Evolutionary conservation across 2,329 filamentous ascomycete genomes (phyloP).

Genomic region (Sclerotiophoma versabilis): DNA sequence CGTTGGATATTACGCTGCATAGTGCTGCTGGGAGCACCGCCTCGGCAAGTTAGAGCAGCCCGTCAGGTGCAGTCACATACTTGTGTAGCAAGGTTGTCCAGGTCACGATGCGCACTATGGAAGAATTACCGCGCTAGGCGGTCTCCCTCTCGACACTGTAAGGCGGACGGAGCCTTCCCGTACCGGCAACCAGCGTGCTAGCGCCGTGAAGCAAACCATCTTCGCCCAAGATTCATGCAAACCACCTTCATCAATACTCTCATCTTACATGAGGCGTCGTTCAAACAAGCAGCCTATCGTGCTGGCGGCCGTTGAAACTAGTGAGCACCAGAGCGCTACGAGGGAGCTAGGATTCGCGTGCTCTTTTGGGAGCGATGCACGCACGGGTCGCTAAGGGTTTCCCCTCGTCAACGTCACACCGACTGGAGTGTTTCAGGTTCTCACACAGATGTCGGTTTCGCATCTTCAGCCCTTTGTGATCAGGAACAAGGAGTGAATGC

Average conservation of each 20-base stretch:
- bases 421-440: slow-evolving; percentile 19
- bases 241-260: neutral
- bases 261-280: slow-evolving; percentile 7
- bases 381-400: slow-evolving; percentile 9
- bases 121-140: too few relatives aligned
- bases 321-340: neutral
- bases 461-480: neutral
- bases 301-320: slow-evolving; percentile 8
- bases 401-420: slow-evolving; percentile 11
- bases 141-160: too few relatives aligned
- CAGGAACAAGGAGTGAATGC: neutral
- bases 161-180: too few relatives aligned
- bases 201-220: too few relatives aligned
- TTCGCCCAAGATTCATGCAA: slow-evolving; percentile 3
- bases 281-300: slow-evolving; percentile 10
- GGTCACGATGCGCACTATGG: too few relatives aligned
- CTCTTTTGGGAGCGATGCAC: neutral
- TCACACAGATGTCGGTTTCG: slow-evolving; percentile 1
- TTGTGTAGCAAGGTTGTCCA: too few relatives aligned
- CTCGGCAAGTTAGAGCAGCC: too few relatives aligned
- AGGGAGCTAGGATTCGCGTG: neutral
- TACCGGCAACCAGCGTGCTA: too few relatives aligned
- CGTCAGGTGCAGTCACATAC: too few relatives aligned
- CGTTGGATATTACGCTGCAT: neutral
- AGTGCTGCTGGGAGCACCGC: too few relatives aligned